Conservation (phyloP, 2,329 filamentous ascomycete species). For the Pestalotiopsis fici region DNA sequence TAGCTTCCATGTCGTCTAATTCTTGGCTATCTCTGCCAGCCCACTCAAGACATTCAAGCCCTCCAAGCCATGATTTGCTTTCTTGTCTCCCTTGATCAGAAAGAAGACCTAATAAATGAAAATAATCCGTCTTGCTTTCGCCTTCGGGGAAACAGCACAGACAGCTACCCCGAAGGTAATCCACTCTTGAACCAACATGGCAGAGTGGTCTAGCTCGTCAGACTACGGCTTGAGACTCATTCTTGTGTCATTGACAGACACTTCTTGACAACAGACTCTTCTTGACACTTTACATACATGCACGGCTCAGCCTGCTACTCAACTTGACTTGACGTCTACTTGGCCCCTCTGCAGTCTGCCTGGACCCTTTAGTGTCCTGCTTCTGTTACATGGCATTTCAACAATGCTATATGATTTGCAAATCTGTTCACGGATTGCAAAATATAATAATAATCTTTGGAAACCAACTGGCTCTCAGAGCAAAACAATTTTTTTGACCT, state of each 20-base stretch:
- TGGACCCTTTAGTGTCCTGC: too few relatives aligned
- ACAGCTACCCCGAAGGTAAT: background rate
- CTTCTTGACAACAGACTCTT: background rate
- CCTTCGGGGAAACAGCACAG: background rate
- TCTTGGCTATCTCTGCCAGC: background rate
- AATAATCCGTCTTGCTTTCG: background rate
- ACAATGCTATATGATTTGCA: too few relatives aligned
- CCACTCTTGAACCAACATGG: background rate
- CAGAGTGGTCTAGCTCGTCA: background rate
- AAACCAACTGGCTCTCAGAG: background rate
- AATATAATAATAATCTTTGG: background rate
- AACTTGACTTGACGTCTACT: too few relatives aligned
- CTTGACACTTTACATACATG: too few relatives aligned
- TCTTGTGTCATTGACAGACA: background rate
- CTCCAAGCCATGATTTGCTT: background rate
- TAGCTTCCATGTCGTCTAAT: background rate
- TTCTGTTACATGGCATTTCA: too few relatives aligned
- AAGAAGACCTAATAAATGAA: background rate
- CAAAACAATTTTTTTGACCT: background rate
- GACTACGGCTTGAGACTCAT: too few relatives aligned
- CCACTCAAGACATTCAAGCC: too few relatives aligned
- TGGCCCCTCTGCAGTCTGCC: too few relatives aligned
- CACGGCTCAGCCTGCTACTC: too few relatives aligned
- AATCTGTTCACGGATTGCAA: background rate
- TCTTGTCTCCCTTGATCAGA: background rate